Evolutionary conservation across 305 asterid species (phyloP), one percentile per base, ranked within the genome.

Genomic region (Fraxinus sp.): DNA sequence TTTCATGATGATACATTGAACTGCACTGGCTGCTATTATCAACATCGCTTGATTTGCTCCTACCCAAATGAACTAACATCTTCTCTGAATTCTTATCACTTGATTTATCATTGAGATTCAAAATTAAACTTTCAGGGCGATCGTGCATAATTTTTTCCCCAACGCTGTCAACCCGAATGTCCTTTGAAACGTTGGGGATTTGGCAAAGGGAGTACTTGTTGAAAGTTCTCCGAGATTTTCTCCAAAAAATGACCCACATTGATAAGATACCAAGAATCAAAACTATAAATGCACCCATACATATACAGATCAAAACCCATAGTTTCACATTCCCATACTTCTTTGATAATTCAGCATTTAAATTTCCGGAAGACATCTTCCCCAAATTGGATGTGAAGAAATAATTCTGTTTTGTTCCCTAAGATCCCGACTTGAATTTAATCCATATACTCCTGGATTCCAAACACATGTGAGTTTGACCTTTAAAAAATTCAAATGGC

Each of bases 251-350:
- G 64, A 90, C 83, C 97, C 97, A 96, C 84, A 96, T 73, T 1
- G 98, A 94, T 72, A 96, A 83, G 83, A 93, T 90, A 43, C 96
- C 94, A 7, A 96, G 91, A 78, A 93, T 92, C 76, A 95, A 87
- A 20, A 93, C 89, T 71, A 94, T 92, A 59, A 94, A 92, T 80
- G 93, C 94, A 75, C 94, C 96, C 71, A 93, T 94, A 74, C 92
- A 90, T 79, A 96, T 75, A 49, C 98, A 93, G 16, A 96, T 90
- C 37, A 94, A 87, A 89, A 92, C 98, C 98, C 98, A 96, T 24
- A 96, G 89, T 83, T 93, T 93, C 55, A 96, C 89, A 77, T 89
- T 89, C 82, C 94, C 93, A 73, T 92, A 93, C 89, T 87, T 93
- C 87, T 88, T 92, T 1, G 93, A 91, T 83, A 94, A 81, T 80